Percentiles rank a stretch among this genome's conserved stretches.
Evolutionary conservation across 139 green algal genomes (phyloP).

Genomic region (Chlorella ohadii): DNA sequence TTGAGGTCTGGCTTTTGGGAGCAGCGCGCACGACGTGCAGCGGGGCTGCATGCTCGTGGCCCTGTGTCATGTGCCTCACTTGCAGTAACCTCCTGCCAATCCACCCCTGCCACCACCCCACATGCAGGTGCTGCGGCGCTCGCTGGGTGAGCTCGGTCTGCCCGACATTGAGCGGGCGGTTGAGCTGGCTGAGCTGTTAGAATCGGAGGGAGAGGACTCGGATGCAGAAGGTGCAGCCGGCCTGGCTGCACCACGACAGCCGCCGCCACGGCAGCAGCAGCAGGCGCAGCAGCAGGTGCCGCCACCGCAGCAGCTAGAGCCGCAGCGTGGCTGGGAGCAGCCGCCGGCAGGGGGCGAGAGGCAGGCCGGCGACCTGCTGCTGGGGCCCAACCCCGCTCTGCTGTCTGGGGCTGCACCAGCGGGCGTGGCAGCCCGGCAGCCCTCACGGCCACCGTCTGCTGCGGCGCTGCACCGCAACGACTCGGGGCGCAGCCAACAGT

Average conservation of each 20-base stretch:
- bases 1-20: too few relatives aligned
- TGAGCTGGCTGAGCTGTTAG: conserved; percentile 4
- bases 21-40: too few relatives aligned
- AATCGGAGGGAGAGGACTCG: neutral
- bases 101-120: too few relatives aligned
- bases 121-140: conserved; percentile 19
- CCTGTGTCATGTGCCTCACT: too few relatives aligned
- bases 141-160: conserved; percentile 1
- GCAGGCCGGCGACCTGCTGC: neutral
- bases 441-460: neutral
- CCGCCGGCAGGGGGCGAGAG: neutral
- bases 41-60: too few relatives aligned
- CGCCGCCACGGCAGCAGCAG: neutral
- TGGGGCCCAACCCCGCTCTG: neutral
- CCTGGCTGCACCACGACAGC: neutral
- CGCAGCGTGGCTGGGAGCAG: neutral
- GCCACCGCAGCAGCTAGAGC: neutral
- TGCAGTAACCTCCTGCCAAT: too few relatives aligned
- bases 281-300: neutral
- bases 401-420: neutral
- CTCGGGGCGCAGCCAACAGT: neutral
- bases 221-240: neutral
- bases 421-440: neutral
- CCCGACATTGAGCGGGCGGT: conserved; percentile 10
- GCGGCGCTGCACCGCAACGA: neutral